A percentile compares a stretch with the other conserved stretches of the same genome.
These are phyloP conservation scores for Oryza meyeriana DNA, from an alignment of 176 grass and related monocot species.

Conservation along the genomic window DNA sequence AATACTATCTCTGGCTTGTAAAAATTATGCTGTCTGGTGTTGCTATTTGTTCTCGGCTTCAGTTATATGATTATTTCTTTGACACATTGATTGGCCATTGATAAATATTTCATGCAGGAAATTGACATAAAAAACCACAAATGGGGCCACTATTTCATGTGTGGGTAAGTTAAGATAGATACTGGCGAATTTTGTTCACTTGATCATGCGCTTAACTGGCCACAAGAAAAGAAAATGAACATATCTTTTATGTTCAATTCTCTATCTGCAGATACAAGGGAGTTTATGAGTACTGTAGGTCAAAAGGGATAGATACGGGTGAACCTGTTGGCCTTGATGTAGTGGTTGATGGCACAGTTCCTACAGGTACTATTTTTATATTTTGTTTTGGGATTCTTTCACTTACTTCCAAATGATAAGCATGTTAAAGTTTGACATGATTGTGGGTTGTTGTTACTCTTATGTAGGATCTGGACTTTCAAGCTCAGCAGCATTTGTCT, in stretches of 20 bases:
- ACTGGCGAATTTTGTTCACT: background rate
- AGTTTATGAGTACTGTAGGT: conserved; percentile 69
- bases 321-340: conserved; percentile 69
- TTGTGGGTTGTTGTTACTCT: background rate
- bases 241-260: background rate
- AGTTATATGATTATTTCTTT: background rate
- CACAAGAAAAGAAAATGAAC: background rate
- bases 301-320: conserved; percentile 67
- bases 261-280: conserved; percentile 78
- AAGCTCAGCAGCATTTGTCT: conserved; percentile 98
- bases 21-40: background rate
- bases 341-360: conserved; percentile 89
- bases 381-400: conserved; percentile 2
- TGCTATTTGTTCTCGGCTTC: background rate
- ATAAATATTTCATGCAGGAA: conserved; percentile 55
- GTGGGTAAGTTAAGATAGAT: conserved; percentile 57
- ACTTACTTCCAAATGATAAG: background rate
- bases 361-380: conserved; percentile 44
- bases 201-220: background rate
- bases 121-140: conserved; percentile 93
- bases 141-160: conserved; percentile 98
- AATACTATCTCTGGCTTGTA: background rate
- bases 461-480: conserved; percentile 83
- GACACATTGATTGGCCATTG: background rate
- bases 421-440: background rate